Conservation (phyloP, 2,329 filamentous ascomycete genomes). For the Shiraia bambusicola region DNA sequence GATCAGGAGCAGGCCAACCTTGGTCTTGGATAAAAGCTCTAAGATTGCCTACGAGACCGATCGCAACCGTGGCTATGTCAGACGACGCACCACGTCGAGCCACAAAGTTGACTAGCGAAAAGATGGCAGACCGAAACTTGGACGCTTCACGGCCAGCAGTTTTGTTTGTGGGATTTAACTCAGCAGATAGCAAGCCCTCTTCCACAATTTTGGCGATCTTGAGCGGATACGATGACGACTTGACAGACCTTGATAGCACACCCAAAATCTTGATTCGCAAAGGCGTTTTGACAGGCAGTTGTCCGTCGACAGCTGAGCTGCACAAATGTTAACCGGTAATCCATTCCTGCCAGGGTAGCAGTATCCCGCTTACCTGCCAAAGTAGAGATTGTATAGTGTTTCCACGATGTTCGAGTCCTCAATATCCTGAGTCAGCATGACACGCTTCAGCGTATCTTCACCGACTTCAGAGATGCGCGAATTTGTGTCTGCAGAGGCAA, state of each 20-base stretch:
- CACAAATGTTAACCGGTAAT: constrained; percentile 3
- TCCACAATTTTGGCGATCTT: constrained; percentile 70
- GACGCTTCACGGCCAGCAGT: constrained; percentile 69
- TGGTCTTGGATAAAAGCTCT: constrained; percentile 74
- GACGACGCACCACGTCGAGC: constrained; percentile 68
- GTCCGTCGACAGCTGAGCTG: constrained; percentile 43
- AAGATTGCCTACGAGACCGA: constrained; percentile 67
- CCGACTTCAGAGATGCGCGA: constrained; percentile 80
- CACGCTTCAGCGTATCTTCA: constrained; percentile 84
- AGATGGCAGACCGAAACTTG: constrained; percentile 79
- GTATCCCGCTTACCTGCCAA: constrained; percentile 46
- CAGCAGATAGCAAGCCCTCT: constrained; percentile 58
- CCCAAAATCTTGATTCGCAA: constrained; percentile 76
- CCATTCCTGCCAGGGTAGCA: background rate
- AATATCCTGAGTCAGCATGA: constrained; percentile 65
- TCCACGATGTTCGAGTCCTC: constrained; percentile 67
- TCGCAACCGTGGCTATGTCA: constrained; percentile 66
- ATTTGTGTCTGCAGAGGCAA: constrained; percentile 80
- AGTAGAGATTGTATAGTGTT: constrained; percentile 72
- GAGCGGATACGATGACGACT: constrained; percentile 68
- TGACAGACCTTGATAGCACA: constrained; percentile 73
- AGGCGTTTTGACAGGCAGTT: constrained; percentile 57
- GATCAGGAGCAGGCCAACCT: constrained; percentile 72
- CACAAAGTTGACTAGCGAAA: constrained; percentile 85
- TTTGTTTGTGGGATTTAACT: constrained; percentile 35